phyloP scores from a whole-genome alignment of 768 basidiomycete genomes.

The Punctularia strigosozonata region DNA sequence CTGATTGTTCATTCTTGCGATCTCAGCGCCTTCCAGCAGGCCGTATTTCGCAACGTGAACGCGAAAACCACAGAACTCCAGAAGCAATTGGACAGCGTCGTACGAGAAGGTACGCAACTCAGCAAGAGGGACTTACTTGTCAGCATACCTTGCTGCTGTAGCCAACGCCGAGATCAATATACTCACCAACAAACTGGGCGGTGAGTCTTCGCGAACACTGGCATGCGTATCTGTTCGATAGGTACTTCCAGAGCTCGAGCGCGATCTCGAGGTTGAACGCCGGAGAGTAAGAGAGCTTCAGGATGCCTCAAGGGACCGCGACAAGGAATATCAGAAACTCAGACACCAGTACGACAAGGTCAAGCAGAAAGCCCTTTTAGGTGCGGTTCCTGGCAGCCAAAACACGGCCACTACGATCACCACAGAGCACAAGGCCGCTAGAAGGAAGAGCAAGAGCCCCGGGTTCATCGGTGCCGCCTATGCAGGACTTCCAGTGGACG shows the following conservation, averaged over 20 bases:
- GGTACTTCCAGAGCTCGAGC: slow-evolving; percentile 51
- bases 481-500: slow-evolving; percentile 24
- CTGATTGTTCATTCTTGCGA: slow-evolving; percentile 1
- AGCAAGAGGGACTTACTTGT: background rate
- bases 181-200: slow-evolving; percentile 54
- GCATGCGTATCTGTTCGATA: background rate
- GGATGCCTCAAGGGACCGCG: slow-evolving; percentile 62
- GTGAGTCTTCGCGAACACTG: slow-evolving; percentile 24
- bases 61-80: slow-evolving; percentile 76
- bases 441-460: slow-evolving; percentile 11
- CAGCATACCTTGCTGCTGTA: slow-evolving; percentile 14
- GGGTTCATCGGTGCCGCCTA: slow-evolving; percentile 14
- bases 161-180: slow-evolving; percentile 71
- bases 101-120: slow-evolving; percentile 64
- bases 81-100: slow-evolving; percentile 76
- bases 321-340: slow-evolving; percentile 81
- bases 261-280: slow-evolving; percentile 71
- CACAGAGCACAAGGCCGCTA: slow-evolving; percentile 7
- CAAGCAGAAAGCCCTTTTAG: slow-evolving; percentile 70
- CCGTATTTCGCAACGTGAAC: slow-evolving; percentile 67
- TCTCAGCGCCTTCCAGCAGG: slow-evolving; percentile 70
- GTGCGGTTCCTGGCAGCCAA: too few species aligned
- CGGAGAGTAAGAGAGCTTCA: slow-evolving; percentile 65
- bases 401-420: too few species aligned
- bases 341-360: slow-evolving; percentile 80